Percentiles rank a stretch among this genome's conserved stretches.
Conservation (phyloP, 371 early-diverging fungal species). For the Thermomucor indicae-seudaticae region DNA sequence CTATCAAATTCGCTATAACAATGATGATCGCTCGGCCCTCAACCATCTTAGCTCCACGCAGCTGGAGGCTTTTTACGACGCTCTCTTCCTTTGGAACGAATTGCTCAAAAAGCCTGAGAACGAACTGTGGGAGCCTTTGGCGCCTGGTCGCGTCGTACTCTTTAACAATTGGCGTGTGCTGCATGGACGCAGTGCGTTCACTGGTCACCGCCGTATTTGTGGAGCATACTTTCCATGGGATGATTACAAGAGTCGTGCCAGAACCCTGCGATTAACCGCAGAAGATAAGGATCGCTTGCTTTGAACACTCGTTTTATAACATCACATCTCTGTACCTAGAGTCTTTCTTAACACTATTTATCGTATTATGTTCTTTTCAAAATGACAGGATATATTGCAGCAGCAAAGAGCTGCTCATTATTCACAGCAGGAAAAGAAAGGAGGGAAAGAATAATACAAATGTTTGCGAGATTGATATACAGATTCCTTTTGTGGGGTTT, state of each 20-base stretch:
- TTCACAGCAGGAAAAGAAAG: no score
- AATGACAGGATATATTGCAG: no score
- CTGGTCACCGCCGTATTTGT: conserved; percentile 71
- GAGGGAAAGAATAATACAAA: no score
- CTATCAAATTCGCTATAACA: conserved; percentile 82
- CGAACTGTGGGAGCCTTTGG: conserved; percentile 66
- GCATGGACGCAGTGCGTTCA: conserved; percentile 80
- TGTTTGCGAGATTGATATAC: no score
- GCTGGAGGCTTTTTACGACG: conserved; percentile 67
- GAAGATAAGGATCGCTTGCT: conserved; percentile 39
- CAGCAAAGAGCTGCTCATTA: no score
- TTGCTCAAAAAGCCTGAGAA: conserved; percentile 54
- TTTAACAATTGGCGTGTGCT: conserved; percentile 89
- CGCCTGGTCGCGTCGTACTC: conserved; percentile 72
- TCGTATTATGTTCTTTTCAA: no score
- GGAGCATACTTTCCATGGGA: conserved; percentile 83
- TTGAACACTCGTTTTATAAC: no score
- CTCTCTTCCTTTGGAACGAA: conserved; percentile 69
- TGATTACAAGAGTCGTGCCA: conserved; percentile 66
- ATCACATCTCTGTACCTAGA: no score
- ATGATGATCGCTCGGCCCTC: conserved; percentile 78
- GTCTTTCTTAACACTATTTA: no score
- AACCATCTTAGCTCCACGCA: conserved; percentile 46
- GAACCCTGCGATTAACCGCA: conserved; percentile 26
- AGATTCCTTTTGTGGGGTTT: no score